phyloP scores from a whole-genome alignment of 306 rosid species.

The Cucumis sativus region Cucumber_9930_V3 NC_026661.2:7994501-7995000 shows the following conservation, averaged over 20 bases:
- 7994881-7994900: slow-evolving; percentile 10
- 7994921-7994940: not conserved
- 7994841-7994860: slow-evolving; percentile 70
- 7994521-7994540: too few relatives aligned
- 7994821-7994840: slow-evolving; percentile 32
- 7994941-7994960: not conserved
- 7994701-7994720: not conserved
- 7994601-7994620: not conserved
- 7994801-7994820: not conserved
- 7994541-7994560: too few relatives aligned
- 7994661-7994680: not conserved
- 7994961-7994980: not conserved
- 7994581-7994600: not conserved
- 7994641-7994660: too few relatives aligned
- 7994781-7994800: not conserved
- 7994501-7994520: too few relatives aligned
- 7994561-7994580: not conserved
- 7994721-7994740: not conserved
- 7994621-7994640: not conserved
- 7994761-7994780: not conserved
- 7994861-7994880: slow-evolving; percentile 84
- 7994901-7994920: not conserved
- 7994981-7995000: not conserved
- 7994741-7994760: not conserved
- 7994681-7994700: not conserved